phyloP scores from a whole-genome alignment of 1,284 basidiomycete species.

The Heterobasidion irregulare region DNA sequence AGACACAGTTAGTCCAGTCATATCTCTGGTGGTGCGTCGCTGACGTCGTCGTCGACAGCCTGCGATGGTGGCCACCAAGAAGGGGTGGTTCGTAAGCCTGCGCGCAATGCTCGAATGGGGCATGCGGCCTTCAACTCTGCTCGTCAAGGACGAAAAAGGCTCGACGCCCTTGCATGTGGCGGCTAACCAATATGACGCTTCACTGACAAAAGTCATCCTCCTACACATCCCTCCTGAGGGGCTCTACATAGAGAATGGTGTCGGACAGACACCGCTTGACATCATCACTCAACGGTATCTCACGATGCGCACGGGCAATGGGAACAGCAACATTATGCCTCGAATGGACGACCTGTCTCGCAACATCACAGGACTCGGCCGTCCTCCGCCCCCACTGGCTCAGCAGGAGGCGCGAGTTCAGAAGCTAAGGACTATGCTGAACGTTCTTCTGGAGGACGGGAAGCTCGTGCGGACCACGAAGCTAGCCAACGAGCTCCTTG shows the following conservation, averaged over 20 bases:
- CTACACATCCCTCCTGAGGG: slow-evolving; percentile 26
- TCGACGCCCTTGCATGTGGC: slow-evolving; percentile 41
- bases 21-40: neutral
- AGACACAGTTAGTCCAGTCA: slow-evolving; percentile 33
- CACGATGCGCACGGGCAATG: neutral
- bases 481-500: slow-evolving; percentile 22
- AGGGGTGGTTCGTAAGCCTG: slow-evolving; percentile 17
- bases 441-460: slow-evolving; percentile 23
- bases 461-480: slow-evolving; percentile 23
- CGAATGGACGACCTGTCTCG: neutral
- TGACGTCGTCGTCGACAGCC: slow-evolving; percentile 26
- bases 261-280: slow-evolving; percentile 46
- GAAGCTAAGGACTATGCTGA: slow-evolving; percentile 25
- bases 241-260: slow-evolving; percentile 40
- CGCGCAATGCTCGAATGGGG: slow-evolving; percentile 23
- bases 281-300: slow-evolving; percentile 16
- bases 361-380: slow-evolving; percentile 5
- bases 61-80: slow-evolving; percentile 37
- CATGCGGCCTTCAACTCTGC: slow-evolving; percentile 23
- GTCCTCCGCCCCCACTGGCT: too few species aligned
- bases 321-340: slow-evolving; percentile 13
- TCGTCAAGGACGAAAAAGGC: slow-evolving; percentile 32
- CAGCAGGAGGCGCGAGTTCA: slow-evolving; percentile 19
- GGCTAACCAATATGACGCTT: slow-evolving; percentile 20
- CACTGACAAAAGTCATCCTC: slow-evolving; percentile 30